Base-by-base conservation (phyloP, 2,329 filamentous ascomycete species). In the Apiospora kogelbergensis region DNA sequence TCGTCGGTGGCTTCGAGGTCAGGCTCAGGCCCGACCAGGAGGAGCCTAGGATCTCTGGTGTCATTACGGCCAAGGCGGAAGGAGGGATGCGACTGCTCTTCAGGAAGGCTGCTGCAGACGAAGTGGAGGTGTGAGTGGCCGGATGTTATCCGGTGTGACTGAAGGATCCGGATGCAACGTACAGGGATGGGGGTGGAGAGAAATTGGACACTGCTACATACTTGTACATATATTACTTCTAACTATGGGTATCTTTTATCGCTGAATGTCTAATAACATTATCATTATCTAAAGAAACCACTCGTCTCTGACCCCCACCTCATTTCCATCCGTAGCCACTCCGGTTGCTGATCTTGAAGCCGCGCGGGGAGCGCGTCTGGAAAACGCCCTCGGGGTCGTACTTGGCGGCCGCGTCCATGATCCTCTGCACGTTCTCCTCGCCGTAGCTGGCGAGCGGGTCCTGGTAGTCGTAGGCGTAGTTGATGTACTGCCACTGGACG, bases 1-100 rank as follows among this genome's bases (percentile, higher is more conserved):
- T 92, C 85, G 86, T 95, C 3, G 94, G 94, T 0, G 85, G 88
- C 45, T 97, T 97, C 79, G 86, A 90, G 76, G 89, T 91, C 77
- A 81, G 81, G 72, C 76, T 90, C 67, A 78, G 79, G 70, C 11
- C 22, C 11, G n/a, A 22, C 6, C 33, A 64, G 33, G n/a, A 24
- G 33, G 33, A 22, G 60, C 60, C 40, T 9, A 20, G 22, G 33
- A 42, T 41, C 20, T 40, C 40, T 20, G 60, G 60, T 2, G 60
- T 64, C 10, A 42, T 64, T 41, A 40, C 33, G 33, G 60, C 60
- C 2, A 64, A 42, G 48, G 48, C 48, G 6, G 48, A 57, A 15
- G 48, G 46, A 17, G 48, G 48, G 13, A 57, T 57, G 48, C 30
- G 48, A 9, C 4, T 57, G 26, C 48, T 57, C 26, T 57, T 57